Evolutionary conservation across 192 early-diverging fungal genomes (phyloP).

Genomic region (Coemansia sp.): DNA sequence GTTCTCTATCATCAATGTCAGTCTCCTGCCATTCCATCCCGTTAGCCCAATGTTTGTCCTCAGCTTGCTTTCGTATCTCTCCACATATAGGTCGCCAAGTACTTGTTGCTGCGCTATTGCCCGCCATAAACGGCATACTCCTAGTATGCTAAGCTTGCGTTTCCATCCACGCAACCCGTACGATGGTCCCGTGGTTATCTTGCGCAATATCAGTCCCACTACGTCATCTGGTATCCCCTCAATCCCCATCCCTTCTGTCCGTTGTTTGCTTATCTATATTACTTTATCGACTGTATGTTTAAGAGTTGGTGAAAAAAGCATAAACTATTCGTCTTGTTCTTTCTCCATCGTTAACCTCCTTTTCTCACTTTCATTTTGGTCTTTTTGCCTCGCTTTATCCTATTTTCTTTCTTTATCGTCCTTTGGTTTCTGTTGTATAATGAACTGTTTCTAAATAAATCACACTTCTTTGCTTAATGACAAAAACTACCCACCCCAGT

Average conservation of each 20-base stretch:
- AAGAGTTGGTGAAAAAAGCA: too few relatives aligned
- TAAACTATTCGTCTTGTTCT: too few relatives aligned
- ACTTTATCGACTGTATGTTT: too few relatives aligned
- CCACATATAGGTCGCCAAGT: background rate
- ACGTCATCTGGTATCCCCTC: background rate
- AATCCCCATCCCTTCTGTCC: background rate
- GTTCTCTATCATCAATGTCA: background rate
- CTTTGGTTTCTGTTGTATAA: background rate
- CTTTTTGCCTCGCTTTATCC: too few relatives aligned
- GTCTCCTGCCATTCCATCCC: too few relatives aligned
- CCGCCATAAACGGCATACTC: background rate
- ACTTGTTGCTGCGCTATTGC: background rate
- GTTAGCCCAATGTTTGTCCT: background rate
- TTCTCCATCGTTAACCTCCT: too few relatives aligned
- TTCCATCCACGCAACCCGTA: slow-evolving; percentile 5
- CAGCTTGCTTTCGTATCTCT: background rate
- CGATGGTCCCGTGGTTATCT: background rate
- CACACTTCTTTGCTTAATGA: background rate
- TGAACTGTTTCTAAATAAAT: background rate
- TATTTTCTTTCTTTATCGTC: too few relatives aligned
- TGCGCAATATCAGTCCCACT: background rate
- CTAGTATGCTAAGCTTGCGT: background rate
- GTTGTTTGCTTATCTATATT: too few relatives aligned
- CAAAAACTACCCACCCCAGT: too few relatives aligned
- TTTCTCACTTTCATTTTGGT: too few relatives aligned